Evolutionary conservation across 352 stramenopile genomes (phyloP).

Genomic region (Phytopythium chamaehyphon): DNA sequence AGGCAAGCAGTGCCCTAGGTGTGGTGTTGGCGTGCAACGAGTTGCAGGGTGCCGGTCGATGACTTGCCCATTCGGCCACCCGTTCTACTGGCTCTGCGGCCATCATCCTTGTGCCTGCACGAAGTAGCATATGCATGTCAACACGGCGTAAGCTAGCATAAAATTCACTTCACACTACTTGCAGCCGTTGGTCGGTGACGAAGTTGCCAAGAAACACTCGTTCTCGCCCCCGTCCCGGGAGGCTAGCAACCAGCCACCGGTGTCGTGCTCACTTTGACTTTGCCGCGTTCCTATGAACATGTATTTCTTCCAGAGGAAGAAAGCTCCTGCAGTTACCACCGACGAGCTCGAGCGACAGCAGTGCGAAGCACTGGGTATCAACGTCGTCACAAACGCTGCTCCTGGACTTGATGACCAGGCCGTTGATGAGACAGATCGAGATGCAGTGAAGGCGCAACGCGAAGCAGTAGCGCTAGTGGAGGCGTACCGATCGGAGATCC

Average conservation of each 20-base stretch:
- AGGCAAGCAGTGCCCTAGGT: constrained; percentile 58
- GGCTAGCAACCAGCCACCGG: no score
- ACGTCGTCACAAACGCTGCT: constrained; percentile 2
- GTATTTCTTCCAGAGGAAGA: not conserved
- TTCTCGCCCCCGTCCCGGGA: no score
- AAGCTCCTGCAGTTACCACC: constrained; percentile 2
- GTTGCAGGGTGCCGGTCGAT: constrained; percentile 41
- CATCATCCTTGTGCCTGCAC: constrained; percentile 16
- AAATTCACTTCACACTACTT: no score
- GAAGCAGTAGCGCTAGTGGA: constrained; percentile 30
- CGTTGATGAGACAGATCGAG: constrained; percentile 17
- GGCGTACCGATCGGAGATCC: constrained; percentile 35
- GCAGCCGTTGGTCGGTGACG: constrained; percentile 1
- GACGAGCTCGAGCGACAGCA: constrained; percentile 9
- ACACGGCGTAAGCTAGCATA: no score
- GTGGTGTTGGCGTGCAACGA: constrained; percentile 48
- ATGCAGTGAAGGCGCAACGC: constrained; percentile 12
- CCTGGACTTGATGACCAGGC: constrained; percentile 10
- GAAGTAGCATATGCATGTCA: no score
- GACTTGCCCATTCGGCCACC: constrained; percentile 24
- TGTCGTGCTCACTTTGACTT: no score
- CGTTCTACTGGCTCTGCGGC: constrained; percentile 39
- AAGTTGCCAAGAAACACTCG: not conserved
- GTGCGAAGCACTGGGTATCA: not conserved
- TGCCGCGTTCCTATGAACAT: not conserved